phyloP scores from a whole-genome alignment of 2,329 filamentous ascomycete genomes.

The Fusarium udum region DNA sequence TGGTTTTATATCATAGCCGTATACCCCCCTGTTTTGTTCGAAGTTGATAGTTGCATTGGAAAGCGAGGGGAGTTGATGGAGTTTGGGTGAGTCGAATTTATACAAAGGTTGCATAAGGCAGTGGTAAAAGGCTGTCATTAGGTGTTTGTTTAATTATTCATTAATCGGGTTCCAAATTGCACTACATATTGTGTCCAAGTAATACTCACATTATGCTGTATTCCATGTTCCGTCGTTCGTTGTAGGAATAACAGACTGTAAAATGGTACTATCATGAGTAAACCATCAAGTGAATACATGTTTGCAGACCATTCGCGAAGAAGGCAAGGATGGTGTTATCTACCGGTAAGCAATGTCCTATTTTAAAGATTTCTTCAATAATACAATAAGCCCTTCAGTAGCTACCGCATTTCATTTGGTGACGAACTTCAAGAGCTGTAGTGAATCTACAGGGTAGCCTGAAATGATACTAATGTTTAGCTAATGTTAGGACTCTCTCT shows the following conservation, averaged over 20 bases:
- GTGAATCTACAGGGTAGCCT: neutral
- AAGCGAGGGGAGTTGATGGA: conserved; percentile 33
- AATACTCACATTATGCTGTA: neutral
- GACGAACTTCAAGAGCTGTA: neutral
- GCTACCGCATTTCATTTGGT: neutral
- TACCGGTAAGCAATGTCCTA: neutral
- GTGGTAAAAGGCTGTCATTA: conserved; percentile 13
- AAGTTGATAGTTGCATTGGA: conserved; percentile 29
- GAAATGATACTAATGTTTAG: neutral
- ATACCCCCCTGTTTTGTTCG: conserved; percentile 37
- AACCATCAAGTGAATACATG: neutral
- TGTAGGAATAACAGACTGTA: too few species aligned
- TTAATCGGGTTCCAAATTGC: neutral
- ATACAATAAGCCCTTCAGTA: neutral
- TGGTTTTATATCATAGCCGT: conserved; percentile 37
- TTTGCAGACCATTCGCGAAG: neutral
- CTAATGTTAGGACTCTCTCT: neutral
- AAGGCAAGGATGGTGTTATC: neutral
- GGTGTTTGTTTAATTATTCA: conserved; percentile 26
- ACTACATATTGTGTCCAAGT: neutral
- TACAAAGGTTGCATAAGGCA: conserved; percentile 31
- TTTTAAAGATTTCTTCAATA: neutral
- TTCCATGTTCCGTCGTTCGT: neutral
- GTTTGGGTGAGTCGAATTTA: conserved; percentile 26
- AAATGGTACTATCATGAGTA: neutral